phyloP scores from a whole-genome alignment of 208 protist genomes.

The Leishmania tropica region DNA sequence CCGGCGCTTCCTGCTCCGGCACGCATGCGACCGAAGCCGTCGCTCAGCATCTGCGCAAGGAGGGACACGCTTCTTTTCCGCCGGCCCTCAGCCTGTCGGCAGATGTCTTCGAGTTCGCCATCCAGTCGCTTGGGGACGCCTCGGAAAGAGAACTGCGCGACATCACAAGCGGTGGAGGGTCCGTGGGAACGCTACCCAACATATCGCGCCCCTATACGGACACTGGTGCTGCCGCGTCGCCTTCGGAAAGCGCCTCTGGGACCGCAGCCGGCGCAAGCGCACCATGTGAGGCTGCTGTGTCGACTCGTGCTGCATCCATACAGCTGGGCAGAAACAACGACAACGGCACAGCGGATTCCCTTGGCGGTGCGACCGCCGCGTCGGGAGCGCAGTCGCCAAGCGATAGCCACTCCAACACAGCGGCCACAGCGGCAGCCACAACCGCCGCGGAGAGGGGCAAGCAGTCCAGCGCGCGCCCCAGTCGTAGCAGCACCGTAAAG shows the following conservation, averaged over 20 bases:
- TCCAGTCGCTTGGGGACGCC: constrained; percentile 13
- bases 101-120: constrained; percentile 28
- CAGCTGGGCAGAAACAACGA: neutral
- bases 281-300: neutral
- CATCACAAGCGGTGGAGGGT: neutral
- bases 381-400: neutral
- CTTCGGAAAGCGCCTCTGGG: neutral
- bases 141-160: neutral
- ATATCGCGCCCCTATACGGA: neutral
- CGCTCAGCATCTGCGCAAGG: neutral
- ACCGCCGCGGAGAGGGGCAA: neutral
- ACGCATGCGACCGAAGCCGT: neutral
- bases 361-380: neutral
- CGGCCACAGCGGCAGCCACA: neutral
- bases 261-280: neutral
- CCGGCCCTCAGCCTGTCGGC: neutral
- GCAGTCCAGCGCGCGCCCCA: neutral
- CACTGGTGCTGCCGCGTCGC: neutral
- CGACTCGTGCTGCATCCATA: neutral
- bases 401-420: neutral
- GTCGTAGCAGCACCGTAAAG: neutral
- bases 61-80: neutral
- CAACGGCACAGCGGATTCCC: neutral
- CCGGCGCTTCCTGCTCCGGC: neutral
- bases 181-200: neutral